Evolutionary conservation across 495 filamentous ascomycete species (phyloP).

Genomic region (Chaetomidium leptoderma): DNA sequence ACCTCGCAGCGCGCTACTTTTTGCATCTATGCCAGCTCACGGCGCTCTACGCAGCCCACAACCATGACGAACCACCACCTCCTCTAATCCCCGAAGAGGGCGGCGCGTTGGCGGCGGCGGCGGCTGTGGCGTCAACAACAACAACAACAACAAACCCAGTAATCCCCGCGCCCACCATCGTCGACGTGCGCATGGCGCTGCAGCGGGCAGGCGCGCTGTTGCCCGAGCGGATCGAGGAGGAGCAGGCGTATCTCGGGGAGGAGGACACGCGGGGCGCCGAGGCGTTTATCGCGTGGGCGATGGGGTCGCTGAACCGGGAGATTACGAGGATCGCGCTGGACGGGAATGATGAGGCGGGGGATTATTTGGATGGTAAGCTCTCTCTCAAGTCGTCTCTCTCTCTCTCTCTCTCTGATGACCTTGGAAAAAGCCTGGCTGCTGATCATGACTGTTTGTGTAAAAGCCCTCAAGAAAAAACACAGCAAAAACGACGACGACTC

Average conservation of each 20-base stretch:
- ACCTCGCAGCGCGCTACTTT: constrained; percentile 71
- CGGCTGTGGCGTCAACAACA: not conserved
- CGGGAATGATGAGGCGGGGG: constrained; percentile 50
- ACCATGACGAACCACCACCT: constrained; percentile 27
- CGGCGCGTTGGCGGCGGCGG: not conserved
- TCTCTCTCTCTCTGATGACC: not conserved
- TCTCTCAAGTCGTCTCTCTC: not conserved
- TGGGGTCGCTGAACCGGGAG: constrained; percentile 61
- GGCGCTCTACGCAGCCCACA: constrained; percentile 52
- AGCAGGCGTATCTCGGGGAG: constrained; percentile 38
- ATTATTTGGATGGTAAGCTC: constrained; percentile 63
- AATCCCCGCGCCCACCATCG: constrained; percentile 48
- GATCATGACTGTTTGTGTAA: not conserved
- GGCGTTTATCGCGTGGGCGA: constrained; percentile 69
- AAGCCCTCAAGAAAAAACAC: constrained; percentile 75
- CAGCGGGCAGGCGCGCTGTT: constrained; percentile 67
- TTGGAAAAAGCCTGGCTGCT: not conserved
- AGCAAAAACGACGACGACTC: constrained; percentile 75
- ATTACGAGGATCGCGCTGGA: constrained; percentile 59
- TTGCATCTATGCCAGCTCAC: constrained; percentile 61
- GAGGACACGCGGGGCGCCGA: constrained; percentile 74
- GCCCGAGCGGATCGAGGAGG: constrained; percentile 48
- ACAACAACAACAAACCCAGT: not conserved
- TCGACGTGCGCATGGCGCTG: constrained; percentile 78
- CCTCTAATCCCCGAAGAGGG: not conserved